phyloP scores from a whole-genome alignment of 306 rosid genomes.

The Gillenia trifoliata region DNA sequence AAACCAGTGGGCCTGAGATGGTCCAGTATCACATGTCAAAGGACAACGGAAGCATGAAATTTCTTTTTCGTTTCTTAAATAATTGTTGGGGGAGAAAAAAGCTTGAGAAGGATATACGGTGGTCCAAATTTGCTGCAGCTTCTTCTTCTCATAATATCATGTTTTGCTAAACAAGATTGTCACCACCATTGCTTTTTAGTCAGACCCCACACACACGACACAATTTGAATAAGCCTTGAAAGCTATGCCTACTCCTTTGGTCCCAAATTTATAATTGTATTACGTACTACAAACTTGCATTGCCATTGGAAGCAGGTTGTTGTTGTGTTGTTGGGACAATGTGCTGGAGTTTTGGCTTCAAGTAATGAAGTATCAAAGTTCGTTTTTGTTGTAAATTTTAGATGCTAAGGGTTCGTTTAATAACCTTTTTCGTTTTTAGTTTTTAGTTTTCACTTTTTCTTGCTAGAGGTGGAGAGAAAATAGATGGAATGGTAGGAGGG shows the following conservation, averaged over 20 bases:
- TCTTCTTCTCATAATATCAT: constrained; percentile 22
- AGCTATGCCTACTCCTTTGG: constrained; percentile 33
- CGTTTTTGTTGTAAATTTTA: no score
- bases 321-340: constrained; percentile 22
- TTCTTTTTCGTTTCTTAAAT: constrained; percentile 38
- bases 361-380: neutral
- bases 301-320: constrained; percentile 21
- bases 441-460: no score
- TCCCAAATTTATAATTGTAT: constrained; percentile 33
- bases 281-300: neutral
- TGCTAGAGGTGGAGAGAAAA: no score
- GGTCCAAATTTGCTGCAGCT: constrained; percentile 42
- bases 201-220: constrained; percentile 29
- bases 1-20: constrained; percentile 49
- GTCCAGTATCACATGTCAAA: constrained; percentile 55
- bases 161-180: constrained; percentile 30
- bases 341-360: neutral
- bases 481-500: no score
- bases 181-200: constrained; percentile 29
- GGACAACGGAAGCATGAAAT: constrained; percentile 35
- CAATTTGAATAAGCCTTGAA: constrained; percentile 26
- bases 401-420: neutral
- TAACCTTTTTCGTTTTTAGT: neutral
- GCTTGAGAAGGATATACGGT: constrained; percentile 32
- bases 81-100: constrained; percentile 29